A percentile compares a stretch with the other conserved stretches of the same genome.
Evolutionary conservation across 1,284 basidiomycete species (phyloP).

Genomic region (Phellinidium pouzarii): DNA sequence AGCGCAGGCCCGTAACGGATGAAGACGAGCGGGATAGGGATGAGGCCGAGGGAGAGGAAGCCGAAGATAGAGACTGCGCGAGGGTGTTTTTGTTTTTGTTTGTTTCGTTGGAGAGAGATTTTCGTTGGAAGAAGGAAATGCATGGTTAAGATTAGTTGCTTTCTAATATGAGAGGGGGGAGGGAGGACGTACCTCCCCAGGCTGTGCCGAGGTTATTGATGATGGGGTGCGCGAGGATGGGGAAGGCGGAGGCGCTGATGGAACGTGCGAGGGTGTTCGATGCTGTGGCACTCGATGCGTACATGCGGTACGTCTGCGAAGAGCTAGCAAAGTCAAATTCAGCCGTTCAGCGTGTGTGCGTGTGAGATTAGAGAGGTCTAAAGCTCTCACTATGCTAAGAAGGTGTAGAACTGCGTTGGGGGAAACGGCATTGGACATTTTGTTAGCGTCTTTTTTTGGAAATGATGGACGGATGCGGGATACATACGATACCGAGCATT

Average conservation of each 20-base stretch:
- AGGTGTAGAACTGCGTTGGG: constrained; percentile 14
- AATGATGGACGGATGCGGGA: neutral
- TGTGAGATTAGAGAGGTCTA: no score
- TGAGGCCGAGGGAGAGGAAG: constrained; percentile 24
- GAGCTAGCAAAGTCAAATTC: no score
- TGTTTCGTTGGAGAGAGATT: no score
- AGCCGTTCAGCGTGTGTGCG: no score
- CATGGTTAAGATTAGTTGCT: neutral
- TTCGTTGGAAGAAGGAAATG: no score
- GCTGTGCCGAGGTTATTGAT: constrained; percentile 24
- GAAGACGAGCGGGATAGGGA: constrained; percentile 27
- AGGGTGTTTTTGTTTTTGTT: no score
- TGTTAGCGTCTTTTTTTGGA: no score
- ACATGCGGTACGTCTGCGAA: constrained; percentile 23
- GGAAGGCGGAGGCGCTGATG: constrained; percentile 24
- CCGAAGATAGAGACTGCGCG: constrained; percentile 26
- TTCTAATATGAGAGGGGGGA: neutral
- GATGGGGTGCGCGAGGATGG: constrained; percentile 24
- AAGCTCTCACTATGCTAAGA: constrained; percentile 19
- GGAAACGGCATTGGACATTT: no score
- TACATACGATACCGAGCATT: constrained; percentile 20
- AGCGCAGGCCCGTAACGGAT: constrained; percentile 24
- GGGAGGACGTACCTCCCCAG: constrained; percentile 24
- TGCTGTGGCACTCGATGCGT: constrained; percentile 25
- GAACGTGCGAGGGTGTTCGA: constrained; percentile 25